These are phyloP conservation scores for Corynascus novoguineensis DNA, from an alignment of 495 filamentous ascomycete species.

Conservation along the genomic window DNA sequence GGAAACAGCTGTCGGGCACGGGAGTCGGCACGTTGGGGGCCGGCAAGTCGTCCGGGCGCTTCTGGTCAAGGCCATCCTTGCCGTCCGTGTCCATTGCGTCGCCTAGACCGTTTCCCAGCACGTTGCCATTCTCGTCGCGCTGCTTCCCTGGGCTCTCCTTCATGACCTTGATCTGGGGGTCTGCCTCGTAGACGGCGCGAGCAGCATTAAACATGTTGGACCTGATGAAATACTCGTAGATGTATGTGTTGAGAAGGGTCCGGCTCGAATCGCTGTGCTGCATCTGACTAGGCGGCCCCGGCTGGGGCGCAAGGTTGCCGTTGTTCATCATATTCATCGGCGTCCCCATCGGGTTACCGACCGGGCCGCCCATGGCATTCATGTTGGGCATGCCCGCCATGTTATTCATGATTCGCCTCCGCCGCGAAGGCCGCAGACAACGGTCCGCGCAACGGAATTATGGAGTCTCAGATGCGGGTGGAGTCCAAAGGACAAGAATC, in stretches of 20 bases:
- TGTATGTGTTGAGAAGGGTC: slow-evolving; percentile 77
- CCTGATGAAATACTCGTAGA: slow-evolving; percentile 92
- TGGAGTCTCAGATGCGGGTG: neutral
- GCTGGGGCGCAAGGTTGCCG: slow-evolving; percentile 42
- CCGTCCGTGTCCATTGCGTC: slow-evolving; percentile 77
- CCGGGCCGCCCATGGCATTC: slow-evolving; percentile 55
- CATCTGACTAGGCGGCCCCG: slow-evolving; percentile 21
- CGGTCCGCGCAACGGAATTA: slow-evolving; percentile 20
- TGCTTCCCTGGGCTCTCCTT: slow-evolving; percentile 55
- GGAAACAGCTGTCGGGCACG: slow-evolving; percentile 70
- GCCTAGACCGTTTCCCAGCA: slow-evolving; percentile 65
- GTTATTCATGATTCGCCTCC: slow-evolving; percentile 67
- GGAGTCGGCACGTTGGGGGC: slow-evolving; percentile 59
- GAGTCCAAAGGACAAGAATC: neutral
- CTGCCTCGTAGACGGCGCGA: slow-evolving; percentile 61
- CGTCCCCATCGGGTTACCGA: slow-evolving; percentile 52
- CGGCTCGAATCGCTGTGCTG: slow-evolving; percentile 36
- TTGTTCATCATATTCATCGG: slow-evolving; percentile 71
- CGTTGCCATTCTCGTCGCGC: slow-evolving; percentile 57
- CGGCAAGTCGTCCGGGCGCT: slow-evolving; percentile 73
- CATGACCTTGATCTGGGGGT: slow-evolving; percentile 50
- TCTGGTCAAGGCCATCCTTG: slow-evolving; percentile 68
- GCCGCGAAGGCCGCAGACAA: slow-evolving; percentile 27
- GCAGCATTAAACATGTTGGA: slow-evolving; percentile 77
- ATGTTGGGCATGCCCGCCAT: slow-evolving; percentile 50